Evolutionary conservation across 208 protist species (phyloP).

Genomic region (Trypanosoma scelopori): DNA sequence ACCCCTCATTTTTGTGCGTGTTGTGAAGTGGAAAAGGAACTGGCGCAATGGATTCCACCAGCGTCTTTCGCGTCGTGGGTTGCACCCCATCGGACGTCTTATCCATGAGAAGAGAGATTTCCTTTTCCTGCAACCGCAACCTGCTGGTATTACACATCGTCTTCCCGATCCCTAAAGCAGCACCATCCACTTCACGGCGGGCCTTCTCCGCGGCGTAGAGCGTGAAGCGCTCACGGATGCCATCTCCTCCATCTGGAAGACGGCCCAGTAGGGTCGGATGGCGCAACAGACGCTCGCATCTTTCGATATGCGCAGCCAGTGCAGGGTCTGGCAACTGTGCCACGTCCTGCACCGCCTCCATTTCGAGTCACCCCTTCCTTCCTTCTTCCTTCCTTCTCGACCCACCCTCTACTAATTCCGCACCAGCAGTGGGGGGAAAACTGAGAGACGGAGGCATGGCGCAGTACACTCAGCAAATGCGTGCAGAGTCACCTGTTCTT

Average conservation of each 20-base stretch:
- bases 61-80: background rate
- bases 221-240: constrained; percentile 44
- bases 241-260: constrained; percentile 53
- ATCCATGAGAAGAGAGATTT: background rate
- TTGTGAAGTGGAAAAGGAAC: background rate
- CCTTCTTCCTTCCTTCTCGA: too few relatives aligned
- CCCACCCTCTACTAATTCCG: too few relatives aligned
- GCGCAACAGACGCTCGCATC: constrained; percentile 61
- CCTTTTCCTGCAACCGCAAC: background rate
- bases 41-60: background rate
- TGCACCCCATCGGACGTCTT: background rate
- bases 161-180: background rate
- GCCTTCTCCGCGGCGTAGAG: constrained; percentile 44
- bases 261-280: constrained; percentile 49
- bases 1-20: background rate
- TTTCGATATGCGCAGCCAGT: constrained; percentile 52
- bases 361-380: too few relatives aligned
- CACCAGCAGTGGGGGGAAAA: too few relatives aligned
- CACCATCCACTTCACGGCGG: constrained; percentile 20
- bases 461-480: too few relatives aligned
- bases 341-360: constrained; percentile 30
- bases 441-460: too few relatives aligned
- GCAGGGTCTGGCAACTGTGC: constrained; percentile 30
- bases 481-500: background rate
- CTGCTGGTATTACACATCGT: background rate